Percentiles rank a stretch among this genome's conserved stretches.
Conservation (phyloP, 2,329 filamentous ascomycete genomes). For the Colletotrichum liriopes region DNA sequence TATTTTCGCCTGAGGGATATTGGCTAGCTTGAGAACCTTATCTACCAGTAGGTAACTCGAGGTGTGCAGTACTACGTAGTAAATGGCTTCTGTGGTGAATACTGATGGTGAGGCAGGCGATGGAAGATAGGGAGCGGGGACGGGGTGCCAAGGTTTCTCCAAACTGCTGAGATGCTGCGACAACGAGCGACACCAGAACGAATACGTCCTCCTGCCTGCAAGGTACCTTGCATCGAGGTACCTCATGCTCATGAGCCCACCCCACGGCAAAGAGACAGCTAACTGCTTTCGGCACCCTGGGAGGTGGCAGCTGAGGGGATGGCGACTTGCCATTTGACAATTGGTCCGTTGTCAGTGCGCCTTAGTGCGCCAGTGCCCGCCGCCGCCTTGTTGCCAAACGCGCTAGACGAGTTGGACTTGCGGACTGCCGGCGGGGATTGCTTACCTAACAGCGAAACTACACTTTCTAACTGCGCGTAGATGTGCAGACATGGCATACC, state of each 20-base stretch:
- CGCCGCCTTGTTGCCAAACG: neutral
- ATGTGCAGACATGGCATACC: neutral
- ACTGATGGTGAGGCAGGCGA: neutral
- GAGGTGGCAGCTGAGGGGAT: neutral
- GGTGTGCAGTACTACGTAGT: neutral
- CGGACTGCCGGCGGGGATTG: neutral
- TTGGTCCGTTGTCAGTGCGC: neutral
- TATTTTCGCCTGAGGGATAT: neutral
- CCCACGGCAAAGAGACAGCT: neutral
- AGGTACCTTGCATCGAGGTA: neutral
- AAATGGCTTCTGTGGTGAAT: neutral
- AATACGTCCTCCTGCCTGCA: neutral
- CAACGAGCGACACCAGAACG: neutral
- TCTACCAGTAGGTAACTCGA: neutral
- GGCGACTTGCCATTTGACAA: neutral
- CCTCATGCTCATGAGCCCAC: neutral
- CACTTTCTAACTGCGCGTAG: neutral
- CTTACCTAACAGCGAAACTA: neutral
- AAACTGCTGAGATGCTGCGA: neutral
- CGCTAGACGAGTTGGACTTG: neutral
- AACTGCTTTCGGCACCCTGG: conserved; percentile 2
- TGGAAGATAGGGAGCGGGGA: neutral
- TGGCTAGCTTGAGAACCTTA: neutral
- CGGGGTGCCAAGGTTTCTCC: neutral
- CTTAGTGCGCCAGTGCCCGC: neutral